Evolutionary conservation across 352 stramenopile species (phyloP), one percentile per base, ranked within the genome.

Genomic region (Pythium graminicola): DNA sequence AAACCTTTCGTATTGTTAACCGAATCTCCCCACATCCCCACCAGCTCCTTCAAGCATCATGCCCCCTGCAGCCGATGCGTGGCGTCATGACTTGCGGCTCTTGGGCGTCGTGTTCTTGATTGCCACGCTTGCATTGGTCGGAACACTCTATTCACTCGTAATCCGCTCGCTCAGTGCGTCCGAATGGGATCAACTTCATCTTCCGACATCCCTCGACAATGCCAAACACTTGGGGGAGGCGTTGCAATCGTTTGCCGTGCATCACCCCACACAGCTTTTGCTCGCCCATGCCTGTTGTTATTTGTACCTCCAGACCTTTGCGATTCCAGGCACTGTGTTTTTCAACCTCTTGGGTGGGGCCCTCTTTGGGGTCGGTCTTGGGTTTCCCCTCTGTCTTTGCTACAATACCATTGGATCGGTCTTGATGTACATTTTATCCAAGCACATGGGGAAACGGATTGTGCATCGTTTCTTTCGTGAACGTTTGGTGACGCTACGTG

Each of bases 341-440:
- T 83, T 91, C 57, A 91, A 91, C 40, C 53, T 91, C 16, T 61
- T 91, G 22, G 76, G 75, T 23, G 81, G 81, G 5, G 81, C 81
- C 38, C 58, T 91, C 35, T 88, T 89, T 45, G 81, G 81, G 33
- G 63, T 91, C 24, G 52, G 64, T n/a, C 40, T 73, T 19, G 81
- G 81, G 14, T 91, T 89, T 51, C 81, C 81, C 19, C 62, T 91
- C 5, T 91, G 81, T 33, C 60, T 91, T 28, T 50, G 62, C n/a
- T 91, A 89, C 71, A 91, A 91, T 57, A 91, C 81, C 13, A 45
- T 89, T 39, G 81, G 81, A 23, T 89, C 77, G 0, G 72, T 85
- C 27, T 67, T 86, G 49, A 89, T 91, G 77, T 91, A 72, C 55
- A 50, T 86, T 17, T 54, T 91, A 35, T 91, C 81, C 11, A 58